phyloP scores from a whole-genome alignment of 78 protist genomes.

The Polysphondylium violaceum region DNA sequence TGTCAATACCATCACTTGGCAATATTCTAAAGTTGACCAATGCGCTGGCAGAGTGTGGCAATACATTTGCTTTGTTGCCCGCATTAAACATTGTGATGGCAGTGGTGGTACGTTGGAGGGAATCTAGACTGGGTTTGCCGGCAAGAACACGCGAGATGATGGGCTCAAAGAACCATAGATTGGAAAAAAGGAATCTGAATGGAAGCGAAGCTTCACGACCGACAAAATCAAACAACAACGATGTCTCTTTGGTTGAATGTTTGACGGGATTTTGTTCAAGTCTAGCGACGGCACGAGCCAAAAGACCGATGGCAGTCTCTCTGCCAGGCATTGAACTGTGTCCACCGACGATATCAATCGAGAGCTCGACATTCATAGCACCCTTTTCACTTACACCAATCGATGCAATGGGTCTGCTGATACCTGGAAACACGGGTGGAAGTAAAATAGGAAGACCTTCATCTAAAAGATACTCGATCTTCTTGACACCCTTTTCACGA shows the following conservation, averaged over 20 bases:
- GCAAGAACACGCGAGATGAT: slow-evolving; percentile 18
- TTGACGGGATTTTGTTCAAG: slow-evolving; percentile 48
- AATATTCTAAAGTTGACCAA: slow-evolving; percentile 35
- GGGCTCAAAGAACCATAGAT: slow-evolving; percentile 70
- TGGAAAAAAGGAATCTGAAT: slow-evolving; percentile 29
- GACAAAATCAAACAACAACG: slow-evolving; percentile 22
- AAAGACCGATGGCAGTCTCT: slow-evolving; percentile 61
- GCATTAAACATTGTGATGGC: slow-evolving; percentile 54
- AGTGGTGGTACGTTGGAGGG: slow-evolving; percentile 72
- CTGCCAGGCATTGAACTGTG: slow-evolving; percentile 64
- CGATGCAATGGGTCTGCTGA: slow-evolving; percentile 31
- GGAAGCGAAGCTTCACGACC: slow-evolving; percentile 70
- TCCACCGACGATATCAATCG: slow-evolving; percentile 25
- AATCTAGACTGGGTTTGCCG: slow-evolving; percentile 31
- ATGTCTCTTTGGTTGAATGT: not conserved
- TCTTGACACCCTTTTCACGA: not conserved
- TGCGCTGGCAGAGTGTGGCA: slow-evolving; percentile 51
- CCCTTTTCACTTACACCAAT: slow-evolving; percentile 64
- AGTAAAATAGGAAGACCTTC: slow-evolving; percentile 47
- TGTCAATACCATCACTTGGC: slow-evolving; percentile 16
- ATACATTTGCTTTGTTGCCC: slow-evolving; percentile 61
- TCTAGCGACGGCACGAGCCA: slow-evolving; percentile 43
- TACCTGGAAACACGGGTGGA: slow-evolving; percentile 65
- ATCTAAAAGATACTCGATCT: slow-evolving; percentile 50
- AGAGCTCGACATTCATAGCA: slow-evolving; percentile 5